Evolutionary conservation across 495 filamentous ascomycete genomes (phyloP).

Genomic region (Xylaria nigripes): DNA sequence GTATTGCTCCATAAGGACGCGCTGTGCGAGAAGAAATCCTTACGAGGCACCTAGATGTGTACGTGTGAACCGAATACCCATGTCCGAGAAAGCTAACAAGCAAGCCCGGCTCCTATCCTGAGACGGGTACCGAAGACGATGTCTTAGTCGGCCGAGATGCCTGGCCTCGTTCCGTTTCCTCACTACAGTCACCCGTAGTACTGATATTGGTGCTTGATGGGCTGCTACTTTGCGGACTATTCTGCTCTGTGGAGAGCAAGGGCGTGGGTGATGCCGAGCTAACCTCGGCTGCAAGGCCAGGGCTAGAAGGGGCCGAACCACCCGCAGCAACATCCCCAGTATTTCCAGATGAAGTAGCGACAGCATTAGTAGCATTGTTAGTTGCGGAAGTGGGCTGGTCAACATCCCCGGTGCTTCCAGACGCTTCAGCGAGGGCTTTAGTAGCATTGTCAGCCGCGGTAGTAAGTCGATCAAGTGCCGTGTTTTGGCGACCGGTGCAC

Average conservation of each 20-base stretch:
- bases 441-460: constrained; percentile 21
- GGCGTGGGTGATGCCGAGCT: constrained; percentile 50
- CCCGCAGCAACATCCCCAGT: constrained; percentile 6
- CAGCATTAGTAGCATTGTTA: neutral
- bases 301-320: constrained; percentile 20
- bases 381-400: constrained; percentile 49
- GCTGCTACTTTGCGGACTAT: constrained; percentile 55
- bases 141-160: neutral
- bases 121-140: constrained; percentile 8
- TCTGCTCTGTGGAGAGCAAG: constrained; percentile 52
- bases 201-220: constrained; percentile 52
- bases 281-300: constrained; percentile 38
- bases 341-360: constrained; percentile 21
- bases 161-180: constrained; percentile 11
- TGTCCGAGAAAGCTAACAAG: neutral
- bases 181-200: constrained; percentile 36
- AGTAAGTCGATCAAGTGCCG: constrained; percentile 57
- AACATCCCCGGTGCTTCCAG: constrained; percentile 21
- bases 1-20: neutral
- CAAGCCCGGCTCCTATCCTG: constrained; percentile 1
- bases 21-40: neutral
- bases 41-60: neutral
- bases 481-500: constrained; percentile 70
- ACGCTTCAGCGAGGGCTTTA: constrained; percentile 19
- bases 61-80: neutral